Evolutionary conservation across 805 yeast species (phyloP).

Genomic region (Starmerella khaoyaiensis): DNA sequence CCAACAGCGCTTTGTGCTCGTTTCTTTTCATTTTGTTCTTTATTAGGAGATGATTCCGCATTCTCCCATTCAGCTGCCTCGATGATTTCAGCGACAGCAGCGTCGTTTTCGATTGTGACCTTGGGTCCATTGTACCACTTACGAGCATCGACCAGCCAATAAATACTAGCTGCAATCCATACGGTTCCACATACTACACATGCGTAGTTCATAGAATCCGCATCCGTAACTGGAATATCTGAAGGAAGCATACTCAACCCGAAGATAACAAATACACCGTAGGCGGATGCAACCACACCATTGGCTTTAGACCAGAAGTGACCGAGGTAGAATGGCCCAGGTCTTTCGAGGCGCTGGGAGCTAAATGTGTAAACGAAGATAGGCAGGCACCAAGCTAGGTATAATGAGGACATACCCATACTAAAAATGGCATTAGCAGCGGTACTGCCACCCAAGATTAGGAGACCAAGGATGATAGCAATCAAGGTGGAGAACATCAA

Average conservation of each 20-base stretch:
- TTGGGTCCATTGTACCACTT: constrained; percentile 47
- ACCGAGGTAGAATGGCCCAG: constrained; percentile 60
- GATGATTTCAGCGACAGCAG: constrained; percentile 10
- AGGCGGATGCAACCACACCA: constrained; percentile 37
- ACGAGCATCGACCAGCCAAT: constrained; percentile 42
- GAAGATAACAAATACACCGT: constrained; percentile 39
- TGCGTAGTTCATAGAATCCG: constrained; percentile 53
- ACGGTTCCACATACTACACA: constrained; percentile 50
- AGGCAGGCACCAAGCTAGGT: constrained; percentile 52
- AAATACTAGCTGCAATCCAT: constrained; percentile 41
- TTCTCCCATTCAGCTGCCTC: constrained; percentile 14
- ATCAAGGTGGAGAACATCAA: constrained; percentile 41
- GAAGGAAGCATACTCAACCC: constrained; percentile 51
- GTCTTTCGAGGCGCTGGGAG: constrained; percentile 40
- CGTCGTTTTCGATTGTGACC: constrained; percentile 19
- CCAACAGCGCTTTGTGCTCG: not conserved
- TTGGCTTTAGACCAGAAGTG: constrained; percentile 33
- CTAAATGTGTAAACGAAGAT: constrained; percentile 37
- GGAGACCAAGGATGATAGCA: constrained; percentile 41
- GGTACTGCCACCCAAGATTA: constrained; percentile 44
- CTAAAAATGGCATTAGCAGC: constrained; percentile 62
- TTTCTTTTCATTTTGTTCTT: not conserved
- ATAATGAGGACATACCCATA: constrained; percentile 48
- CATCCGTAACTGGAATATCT: constrained; percentile 24
- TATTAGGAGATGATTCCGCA: not conserved